Conservation (phyloP, 176 grass and related monocot genomes). For the Oryza coarctata region DNA sequence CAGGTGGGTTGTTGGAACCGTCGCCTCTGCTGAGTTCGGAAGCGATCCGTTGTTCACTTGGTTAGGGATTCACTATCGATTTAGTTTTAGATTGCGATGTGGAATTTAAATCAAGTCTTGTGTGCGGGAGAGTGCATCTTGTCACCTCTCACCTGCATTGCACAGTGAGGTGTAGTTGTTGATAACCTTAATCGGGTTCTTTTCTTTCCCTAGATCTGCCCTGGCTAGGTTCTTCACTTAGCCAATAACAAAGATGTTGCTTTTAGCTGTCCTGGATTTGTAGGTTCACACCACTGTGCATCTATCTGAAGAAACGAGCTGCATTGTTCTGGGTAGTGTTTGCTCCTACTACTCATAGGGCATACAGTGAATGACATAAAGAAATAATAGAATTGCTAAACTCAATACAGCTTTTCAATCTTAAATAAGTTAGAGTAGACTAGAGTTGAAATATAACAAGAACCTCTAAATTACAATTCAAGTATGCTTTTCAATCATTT, state of each 20-base stretch:
- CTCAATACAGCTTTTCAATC: no score
- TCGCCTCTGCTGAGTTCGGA: no score
- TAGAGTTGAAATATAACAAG: no score
- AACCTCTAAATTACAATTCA: no score
- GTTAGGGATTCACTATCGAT: no score
- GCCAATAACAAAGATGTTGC: neutral
- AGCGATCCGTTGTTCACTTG: no score
- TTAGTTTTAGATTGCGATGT: neutral
- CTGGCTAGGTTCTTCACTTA: neutral
- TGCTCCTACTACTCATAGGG: neutral
- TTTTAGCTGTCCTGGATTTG: neutral
- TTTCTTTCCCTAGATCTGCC: constrained; percentile 38
- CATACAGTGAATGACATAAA: neutral
- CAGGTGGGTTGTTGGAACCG: no score
- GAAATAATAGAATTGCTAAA: no score
- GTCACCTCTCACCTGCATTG: no score
- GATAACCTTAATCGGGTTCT: neutral
- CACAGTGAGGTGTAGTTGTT: neutral
- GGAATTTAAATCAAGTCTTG: neutral
- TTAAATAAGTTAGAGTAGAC: no score
- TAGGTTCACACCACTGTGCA: neutral
- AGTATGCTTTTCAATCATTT: no score
- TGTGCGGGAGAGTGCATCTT: no score
- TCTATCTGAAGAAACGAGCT: neutral
- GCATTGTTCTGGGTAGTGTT: neutral